phyloP scores from a whole-genome alignment of 441 rosid genomes.

The Syzygium syzygioides region DNA sequence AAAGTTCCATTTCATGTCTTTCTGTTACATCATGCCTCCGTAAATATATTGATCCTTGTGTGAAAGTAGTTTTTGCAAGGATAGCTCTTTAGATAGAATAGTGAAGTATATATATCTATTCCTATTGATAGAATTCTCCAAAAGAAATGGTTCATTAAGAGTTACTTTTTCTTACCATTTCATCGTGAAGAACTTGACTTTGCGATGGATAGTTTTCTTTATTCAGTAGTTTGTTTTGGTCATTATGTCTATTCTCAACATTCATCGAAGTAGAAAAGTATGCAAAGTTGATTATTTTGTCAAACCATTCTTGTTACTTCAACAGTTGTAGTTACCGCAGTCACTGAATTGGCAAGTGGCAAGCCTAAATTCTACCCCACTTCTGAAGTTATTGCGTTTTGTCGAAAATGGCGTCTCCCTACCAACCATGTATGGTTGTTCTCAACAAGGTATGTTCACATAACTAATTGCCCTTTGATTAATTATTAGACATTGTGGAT shows the following conservation, averaged over 20 bases:
- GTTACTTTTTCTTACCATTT: neutral
- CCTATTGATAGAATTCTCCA: neutral
- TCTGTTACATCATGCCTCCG: neutral
- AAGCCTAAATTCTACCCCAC: conserved; percentile 95
- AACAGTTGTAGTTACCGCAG: conserved; percentile 95
- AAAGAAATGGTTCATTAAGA: neutral
- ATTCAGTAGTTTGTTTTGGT: neutral
- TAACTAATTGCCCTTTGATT: neutral
- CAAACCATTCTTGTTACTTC: conserved; percentile 8
- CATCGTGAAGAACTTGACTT: neutral
- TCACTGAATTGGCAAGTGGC: conserved; percentile 82
- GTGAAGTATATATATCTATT: neutral
- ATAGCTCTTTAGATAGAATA: neutral
- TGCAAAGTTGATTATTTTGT: neutral
- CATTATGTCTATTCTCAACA: neutral
- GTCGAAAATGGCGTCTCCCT: conserved; percentile 87
- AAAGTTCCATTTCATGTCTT: neutral
- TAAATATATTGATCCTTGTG: neutral
- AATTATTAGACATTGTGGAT: neutral
- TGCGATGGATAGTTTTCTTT: neutral
- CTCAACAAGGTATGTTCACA: conserved; percentile 65
- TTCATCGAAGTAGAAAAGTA: neutral
- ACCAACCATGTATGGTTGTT: conserved; percentile 93
- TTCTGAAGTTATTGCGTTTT: conserved; percentile 80
- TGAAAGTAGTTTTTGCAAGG: neutral